phyloP scores from a whole-genome alignment of 495 filamentous ascomycete species.

The Hypoxylon intermedium region DNA sequence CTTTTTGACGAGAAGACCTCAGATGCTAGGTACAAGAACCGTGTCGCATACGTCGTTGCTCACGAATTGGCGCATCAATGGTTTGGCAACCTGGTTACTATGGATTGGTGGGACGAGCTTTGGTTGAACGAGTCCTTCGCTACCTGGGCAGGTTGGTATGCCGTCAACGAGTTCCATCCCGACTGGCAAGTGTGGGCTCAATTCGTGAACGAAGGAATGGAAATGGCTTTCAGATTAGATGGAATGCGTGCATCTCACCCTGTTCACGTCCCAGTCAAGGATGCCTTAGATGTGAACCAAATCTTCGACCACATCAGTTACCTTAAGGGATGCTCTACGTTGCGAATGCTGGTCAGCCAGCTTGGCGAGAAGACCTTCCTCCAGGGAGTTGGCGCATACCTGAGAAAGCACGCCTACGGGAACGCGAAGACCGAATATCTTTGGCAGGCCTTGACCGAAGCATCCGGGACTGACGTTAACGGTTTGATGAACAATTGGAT shows the following conservation, averaged over 20 bases:
- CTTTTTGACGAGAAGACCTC: constrained; percentile 91
- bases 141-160: constrained; percentile 97
- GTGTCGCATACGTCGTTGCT: constrained; percentile 92
- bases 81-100: constrained; percentile 96
- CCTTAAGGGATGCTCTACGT: constrained; percentile 91
- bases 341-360: constrained; percentile 90
- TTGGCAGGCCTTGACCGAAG: constrained; percentile 88
- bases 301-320: constrained; percentile 97
- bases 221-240: constrained; percentile 89
- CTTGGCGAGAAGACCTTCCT: constrained; percentile 87
- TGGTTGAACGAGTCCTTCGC: constrained; percentile 98
- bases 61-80: constrained; percentile 98
- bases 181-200: constrained; percentile 96
- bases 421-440: constrained; percentile 94
- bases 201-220: constrained; percentile 91
- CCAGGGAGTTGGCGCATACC: constrained; percentile 83
- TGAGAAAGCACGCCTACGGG: constrained; percentile 86
- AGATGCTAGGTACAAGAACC: constrained; percentile 84
- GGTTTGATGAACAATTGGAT: constrained; percentile 93
- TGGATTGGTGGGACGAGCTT: constrained; percentile 91
- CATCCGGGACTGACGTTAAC: constrained; percentile 86
- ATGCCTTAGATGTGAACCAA: constrained; percentile 92
- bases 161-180: constrained; percentile 88
- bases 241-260: constrained; percentile 89
- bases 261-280: constrained; percentile 89